These are phyloP conservation scores for Leccinum subrobustum DNA, from an alignment of 1,284 basidiomycete species.

Conservation along the genomic window DNA sequence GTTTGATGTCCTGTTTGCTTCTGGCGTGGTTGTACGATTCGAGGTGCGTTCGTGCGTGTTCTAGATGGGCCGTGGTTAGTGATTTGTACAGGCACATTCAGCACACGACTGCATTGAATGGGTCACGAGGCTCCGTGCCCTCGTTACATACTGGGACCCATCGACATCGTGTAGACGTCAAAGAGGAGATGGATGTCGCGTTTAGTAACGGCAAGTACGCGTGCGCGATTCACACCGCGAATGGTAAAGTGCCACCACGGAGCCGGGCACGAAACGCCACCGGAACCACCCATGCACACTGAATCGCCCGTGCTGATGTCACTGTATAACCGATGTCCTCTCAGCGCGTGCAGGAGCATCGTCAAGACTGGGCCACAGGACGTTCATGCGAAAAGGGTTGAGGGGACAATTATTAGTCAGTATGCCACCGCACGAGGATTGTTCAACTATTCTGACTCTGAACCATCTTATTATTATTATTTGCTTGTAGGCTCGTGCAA, in stretches of 20 bases:
- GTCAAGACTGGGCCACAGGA: constrained; percentile 57
- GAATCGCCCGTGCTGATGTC: constrained; percentile 57
- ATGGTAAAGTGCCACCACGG: constrained; percentile 37
- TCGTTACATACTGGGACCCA: constrained; percentile 75
- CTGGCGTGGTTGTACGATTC: constrained; percentile 68
- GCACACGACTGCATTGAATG: constrained; percentile 70
- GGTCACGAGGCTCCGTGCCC: constrained; percentile 61
- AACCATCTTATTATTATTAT: neutral
- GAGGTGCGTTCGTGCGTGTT: constrained; percentile 50
- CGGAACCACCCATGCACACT: constrained; percentile 40
- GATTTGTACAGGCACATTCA: constrained; percentile 53
- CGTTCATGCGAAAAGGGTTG: constrained; percentile 67
- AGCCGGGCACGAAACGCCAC: constrained; percentile 42
- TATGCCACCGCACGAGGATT: constrained; percentile 10
- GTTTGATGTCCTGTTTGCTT: constrained; percentile 76
- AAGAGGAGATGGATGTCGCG: constrained; percentile 75
- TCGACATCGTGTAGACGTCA: constrained; percentile 67
- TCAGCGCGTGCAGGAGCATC: constrained; percentile 74
- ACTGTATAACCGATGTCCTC: constrained; percentile 79
- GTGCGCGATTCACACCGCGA: constrained; percentile 57
- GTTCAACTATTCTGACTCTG: neutral
- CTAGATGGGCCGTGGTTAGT: constrained; percentile 3
- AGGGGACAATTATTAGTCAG: constrained; percentile 69
- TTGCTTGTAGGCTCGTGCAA: constrained; percentile 54
- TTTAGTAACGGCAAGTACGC: constrained; percentile 43